Evolutionary conservation across 2,329 filamentous ascomycete species (phyloP).

Genomic region (Cryphonectria naterciae): DNA sequence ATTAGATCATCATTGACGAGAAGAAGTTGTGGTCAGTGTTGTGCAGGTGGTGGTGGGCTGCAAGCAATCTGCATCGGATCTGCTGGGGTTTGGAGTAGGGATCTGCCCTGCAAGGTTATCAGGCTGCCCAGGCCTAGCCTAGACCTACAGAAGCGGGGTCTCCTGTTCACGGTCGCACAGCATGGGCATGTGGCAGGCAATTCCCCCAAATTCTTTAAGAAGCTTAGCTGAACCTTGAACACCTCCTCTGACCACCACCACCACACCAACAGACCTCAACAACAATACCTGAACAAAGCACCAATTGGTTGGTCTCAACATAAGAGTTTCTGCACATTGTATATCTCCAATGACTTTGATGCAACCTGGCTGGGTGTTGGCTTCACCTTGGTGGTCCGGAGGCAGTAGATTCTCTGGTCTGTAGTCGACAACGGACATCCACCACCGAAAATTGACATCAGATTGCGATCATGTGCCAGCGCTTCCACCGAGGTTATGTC

Average conservation of each 20-base stretch:
- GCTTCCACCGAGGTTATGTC: not conserved
- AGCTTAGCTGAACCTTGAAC: not conserved
- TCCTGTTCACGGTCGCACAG: not conserved
- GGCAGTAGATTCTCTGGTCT: not conserved
- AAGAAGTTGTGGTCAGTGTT: constrained; percentile 7
- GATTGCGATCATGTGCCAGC: not conserved
- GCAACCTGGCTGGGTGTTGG: not conserved
- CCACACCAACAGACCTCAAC: not conserved
- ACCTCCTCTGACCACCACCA: not conserved
- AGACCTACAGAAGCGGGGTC: not conserved
- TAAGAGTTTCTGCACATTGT: not conserved
- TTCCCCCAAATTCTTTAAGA: not conserved
- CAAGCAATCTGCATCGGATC: constrained; percentile 12
- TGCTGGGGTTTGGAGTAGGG: constrained; percentile 3
- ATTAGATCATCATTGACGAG: constrained; percentile 14
- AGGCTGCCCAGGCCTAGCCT: not conserved
- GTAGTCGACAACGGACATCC: not conserved
- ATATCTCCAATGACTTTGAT: not conserved
- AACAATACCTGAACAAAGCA: not conserved
- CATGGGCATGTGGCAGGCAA: constrained; percentile 1
- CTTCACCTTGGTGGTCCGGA: not conserved
- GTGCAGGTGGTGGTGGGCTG: constrained; percentile 16
- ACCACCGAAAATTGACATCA: not conserved
- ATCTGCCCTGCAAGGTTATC: constrained; percentile 11
- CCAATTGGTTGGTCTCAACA: not conserved